Evolutionary conservation across 2,329 filamentous ascomycete species (phyloP).

Genomic region (Fusarium dlaminii): DNA sequence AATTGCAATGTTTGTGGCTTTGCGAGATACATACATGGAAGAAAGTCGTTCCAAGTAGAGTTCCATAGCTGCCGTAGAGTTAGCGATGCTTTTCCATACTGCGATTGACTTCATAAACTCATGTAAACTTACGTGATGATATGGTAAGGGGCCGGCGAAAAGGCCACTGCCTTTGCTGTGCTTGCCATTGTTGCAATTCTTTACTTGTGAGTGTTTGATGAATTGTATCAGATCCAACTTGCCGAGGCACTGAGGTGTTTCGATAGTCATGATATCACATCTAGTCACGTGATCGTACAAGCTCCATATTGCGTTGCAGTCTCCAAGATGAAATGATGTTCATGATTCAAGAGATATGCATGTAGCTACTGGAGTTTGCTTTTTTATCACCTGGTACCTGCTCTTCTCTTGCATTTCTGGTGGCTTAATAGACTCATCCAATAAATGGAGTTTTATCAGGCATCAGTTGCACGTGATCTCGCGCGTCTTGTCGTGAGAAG

Average conservation of each 20-base stretch:
- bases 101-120: not conserved
- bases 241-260: slow-evolving; percentile 11
- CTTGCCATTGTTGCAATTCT: slow-evolving; percentile 52
- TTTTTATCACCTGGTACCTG: not conserved
- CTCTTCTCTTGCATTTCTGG: not conserved
- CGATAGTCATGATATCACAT: slow-evolving; percentile 41
- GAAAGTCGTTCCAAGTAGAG: slow-evolving; percentile 84
- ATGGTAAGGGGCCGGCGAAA: slow-evolving; percentile 77
- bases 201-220: slow-evolving; percentile 4
- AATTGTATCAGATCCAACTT: slow-evolving; percentile 14
- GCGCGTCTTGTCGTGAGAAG: not conserved
- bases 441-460: not conserved
- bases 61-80: slow-evolving; percentile 75
- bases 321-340: not conserved
- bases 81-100: slow-evolving; percentile 15
- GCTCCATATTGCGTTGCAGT: not conserved
- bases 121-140: slow-evolving; percentile 70
- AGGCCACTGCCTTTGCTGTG: slow-evolving; percentile 63
- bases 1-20: not conserved
- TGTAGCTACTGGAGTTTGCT: not conserved
- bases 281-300: slow-evolving; percentile 43
- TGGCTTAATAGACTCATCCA: not conserved
- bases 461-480: not conserved
- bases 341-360: not conserved
- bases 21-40: slow-evolving; percentile 70